A percentile compares a stretch with the other conserved stretches of the same genome.
phyloP scores from a whole-genome alignment of 208 protist species.

The Acanthamoeba divionensis region DNA sequence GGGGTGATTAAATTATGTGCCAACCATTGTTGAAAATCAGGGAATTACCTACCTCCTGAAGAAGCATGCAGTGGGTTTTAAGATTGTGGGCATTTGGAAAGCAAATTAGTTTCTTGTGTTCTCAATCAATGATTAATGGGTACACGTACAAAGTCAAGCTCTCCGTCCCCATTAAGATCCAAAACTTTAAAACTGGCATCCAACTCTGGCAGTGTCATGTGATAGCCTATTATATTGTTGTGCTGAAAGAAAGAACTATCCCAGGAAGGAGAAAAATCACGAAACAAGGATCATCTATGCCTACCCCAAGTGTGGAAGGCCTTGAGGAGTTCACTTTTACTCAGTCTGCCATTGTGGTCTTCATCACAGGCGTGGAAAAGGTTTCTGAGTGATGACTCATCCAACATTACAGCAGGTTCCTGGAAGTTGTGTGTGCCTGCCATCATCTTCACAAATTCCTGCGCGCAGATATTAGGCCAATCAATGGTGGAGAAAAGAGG shows the following conservation, averaged over 20 bases:
- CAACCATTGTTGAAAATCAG: too few relatives aligned
- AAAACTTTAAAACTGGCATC: background rate
- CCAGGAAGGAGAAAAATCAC: background rate
- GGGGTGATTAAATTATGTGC: background rate
- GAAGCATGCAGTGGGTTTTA: too few relatives aligned
- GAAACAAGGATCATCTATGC: background rate
- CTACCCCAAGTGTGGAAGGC: constrained; percentile 33
- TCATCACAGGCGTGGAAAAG: constrained; percentile 44
- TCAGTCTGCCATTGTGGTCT: constrained; percentile 29
- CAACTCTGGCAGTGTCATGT: background rate
- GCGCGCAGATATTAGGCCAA: background rate
- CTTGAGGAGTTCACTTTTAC: constrained; percentile 28
- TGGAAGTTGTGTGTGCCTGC: background rate
- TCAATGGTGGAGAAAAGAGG: background rate
- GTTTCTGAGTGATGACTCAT: background rate
- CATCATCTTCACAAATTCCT: background rate
- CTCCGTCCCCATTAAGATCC: constrained; percentile 21
- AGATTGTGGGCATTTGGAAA: background rate
- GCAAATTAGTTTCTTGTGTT: background rate
- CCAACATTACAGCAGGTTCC: background rate
- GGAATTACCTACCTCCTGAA: too few relatives aligned
- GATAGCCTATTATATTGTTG: background rate
- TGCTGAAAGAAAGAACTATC: background rate
- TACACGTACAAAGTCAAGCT: constrained; percentile 17
- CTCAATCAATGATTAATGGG: background rate